phyloP scores from a whole-genome alignment of 1,139 yeast genomes.

The Suhomyces bribrorum region DNA sequence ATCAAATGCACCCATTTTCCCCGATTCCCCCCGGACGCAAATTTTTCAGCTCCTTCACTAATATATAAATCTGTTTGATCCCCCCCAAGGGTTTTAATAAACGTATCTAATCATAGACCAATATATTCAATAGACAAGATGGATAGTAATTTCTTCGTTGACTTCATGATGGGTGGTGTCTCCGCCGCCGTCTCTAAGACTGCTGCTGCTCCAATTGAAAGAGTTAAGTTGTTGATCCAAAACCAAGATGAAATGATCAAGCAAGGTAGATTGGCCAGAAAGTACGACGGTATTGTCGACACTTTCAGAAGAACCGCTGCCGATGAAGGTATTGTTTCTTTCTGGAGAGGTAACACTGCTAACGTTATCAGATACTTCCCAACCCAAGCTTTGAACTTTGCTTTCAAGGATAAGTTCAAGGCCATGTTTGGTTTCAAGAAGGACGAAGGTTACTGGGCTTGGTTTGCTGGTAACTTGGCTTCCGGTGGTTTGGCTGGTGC shows the following conservation, averaged over 20 bases:
- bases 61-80: constrained; percentile 11
- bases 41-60: constrained; percentile 10
- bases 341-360: constrained; percentile 62
- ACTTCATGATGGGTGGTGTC: constrained; percentile 57
- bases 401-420: constrained; percentile 56
- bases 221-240: constrained; percentile 55
- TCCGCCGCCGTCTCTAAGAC: constrained; percentile 60
- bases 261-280: constrained; percentile 53
- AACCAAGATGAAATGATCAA: constrained; percentile 57
- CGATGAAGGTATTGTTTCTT: constrained; percentile 52
- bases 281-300: constrained; percentile 52
- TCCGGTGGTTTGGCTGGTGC: constrained; percentile 61
- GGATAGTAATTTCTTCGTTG: constrained; percentile 25
- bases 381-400: constrained; percentile 56
- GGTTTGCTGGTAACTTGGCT: constrained; percentile 59
- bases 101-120: constrained; percentile 12
- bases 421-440: constrained; percentile 55
- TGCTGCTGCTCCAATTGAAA: constrained; percentile 57
- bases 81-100: constrained; percentile 9
- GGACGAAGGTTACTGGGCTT: constrained; percentile 50
- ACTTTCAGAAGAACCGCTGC: constrained; percentile 57
- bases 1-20: constrained; percentile 9
- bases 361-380: constrained; percentile 58
- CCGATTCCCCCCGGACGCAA: constrained; percentile 16
- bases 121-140: constrained; percentile 18